Evolutionary conservation across 192 early-diverging fungal genomes (phyloP), one percentile per base, ranked within the genome.

Genomic region (Spinellus fusiger): DNA sequence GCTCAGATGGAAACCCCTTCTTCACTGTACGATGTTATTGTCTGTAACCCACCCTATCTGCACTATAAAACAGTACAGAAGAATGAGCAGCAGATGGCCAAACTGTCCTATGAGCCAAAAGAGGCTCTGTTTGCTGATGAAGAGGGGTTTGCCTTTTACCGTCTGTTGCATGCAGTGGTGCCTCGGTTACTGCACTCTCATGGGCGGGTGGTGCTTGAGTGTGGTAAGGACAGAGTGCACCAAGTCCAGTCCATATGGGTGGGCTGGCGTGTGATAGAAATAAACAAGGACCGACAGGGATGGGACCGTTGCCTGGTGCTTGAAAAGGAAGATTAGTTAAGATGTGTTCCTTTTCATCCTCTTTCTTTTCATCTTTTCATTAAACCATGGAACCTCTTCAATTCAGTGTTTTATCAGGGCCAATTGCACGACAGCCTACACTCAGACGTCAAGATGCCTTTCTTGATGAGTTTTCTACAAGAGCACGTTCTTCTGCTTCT

Each of bases 11-110:
- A 64, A 5, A 63, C 65, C 4, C 47, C 54, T 0, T 28, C 62
- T 9, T 49, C 61, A 0, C 71, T 80, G 0, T 83, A 81, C 31
- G 84, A 91, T 66, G 49, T 85, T 28, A 69, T 91, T 5, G 75
- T 85, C 0, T 89, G 87, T 59, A 91, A 91, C 49, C 89, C 89
- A 22, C 89, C 89, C 0, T 91, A 91, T 50, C 66, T 90, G 23
- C 71, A 81, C 20, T 28, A 54, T 3, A 66, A 49, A 4, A 76
- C 65, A 10, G 77, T 64, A 0, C 66, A 56, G 0, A 56, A 66
- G 8, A 65, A 76, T 59, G 55, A 71, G 4, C 49, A 65, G 27
- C 69, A 76, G 15, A 65, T 78, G 25, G 75, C 57, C 7, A 13
- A 18, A 0, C 68, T 73, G 15, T 49, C 68, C 15, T 67, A 83